Evolutionary conservation across 2,329 filamentous ascomycete species (phyloP).

Genomic region (Alternaria tenuissima): DNA sequence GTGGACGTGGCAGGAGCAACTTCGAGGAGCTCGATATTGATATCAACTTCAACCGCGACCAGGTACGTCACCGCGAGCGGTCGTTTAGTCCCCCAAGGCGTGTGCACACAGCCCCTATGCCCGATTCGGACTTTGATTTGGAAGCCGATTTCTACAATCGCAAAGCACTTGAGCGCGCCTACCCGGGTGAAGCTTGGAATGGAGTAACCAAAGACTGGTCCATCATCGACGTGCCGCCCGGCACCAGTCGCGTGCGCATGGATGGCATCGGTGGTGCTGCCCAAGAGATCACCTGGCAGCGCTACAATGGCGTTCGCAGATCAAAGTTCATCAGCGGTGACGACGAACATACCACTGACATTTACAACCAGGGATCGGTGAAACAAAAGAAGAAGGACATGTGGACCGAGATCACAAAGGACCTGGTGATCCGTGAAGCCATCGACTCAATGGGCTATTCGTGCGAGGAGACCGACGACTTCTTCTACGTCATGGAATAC

Average conservation of each 20-base stretch:
- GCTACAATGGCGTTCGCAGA: slow-evolving; percentile 71
- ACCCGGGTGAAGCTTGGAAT: slow-evolving; percentile 76
- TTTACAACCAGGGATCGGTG: slow-evolving; percentile 44
- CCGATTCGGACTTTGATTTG: slow-evolving; percentile 58
- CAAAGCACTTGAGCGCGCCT: slow-evolving; percentile 72
- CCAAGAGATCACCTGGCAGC: slow-evolving; percentile 78
- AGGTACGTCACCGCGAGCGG: slow-evolving; percentile 47
- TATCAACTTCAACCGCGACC: slow-evolving; percentile 67
- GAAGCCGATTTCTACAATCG: slow-evolving; percentile 71
- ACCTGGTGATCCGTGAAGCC: slow-evolving; percentile 85
- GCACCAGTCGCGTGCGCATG: slow-evolving; percentile 82
- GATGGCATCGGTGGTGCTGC: slow-evolving; percentile 78
- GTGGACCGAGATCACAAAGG: slow-evolving; percentile 98
- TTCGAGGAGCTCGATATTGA: slow-evolving; percentile 72
- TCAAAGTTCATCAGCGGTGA: slow-evolving; percentile 77
- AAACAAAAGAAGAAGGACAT: slow-evolving; percentile 62
- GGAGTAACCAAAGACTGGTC: slow-evolving; percentile 80
- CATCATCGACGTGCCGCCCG: slow-evolving; percentile 84
- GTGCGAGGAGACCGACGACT: slow-evolving; percentile 87
- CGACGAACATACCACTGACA: slow-evolving; percentile 60
- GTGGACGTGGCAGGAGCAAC: slow-evolving; percentile 55
- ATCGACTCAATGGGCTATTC: slow-evolving; percentile 85
- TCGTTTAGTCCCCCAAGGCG: slow-evolving; percentile 58
- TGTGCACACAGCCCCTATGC: slow-evolving; percentile 33
- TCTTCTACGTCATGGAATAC: slow-evolving; percentile 94